Percentiles rank a stretch among this genome's conserved stretches.
Conservation (phyloP, 2,329 filamentous ascomycete genomes). For the Penicillium sp. region DNA sequence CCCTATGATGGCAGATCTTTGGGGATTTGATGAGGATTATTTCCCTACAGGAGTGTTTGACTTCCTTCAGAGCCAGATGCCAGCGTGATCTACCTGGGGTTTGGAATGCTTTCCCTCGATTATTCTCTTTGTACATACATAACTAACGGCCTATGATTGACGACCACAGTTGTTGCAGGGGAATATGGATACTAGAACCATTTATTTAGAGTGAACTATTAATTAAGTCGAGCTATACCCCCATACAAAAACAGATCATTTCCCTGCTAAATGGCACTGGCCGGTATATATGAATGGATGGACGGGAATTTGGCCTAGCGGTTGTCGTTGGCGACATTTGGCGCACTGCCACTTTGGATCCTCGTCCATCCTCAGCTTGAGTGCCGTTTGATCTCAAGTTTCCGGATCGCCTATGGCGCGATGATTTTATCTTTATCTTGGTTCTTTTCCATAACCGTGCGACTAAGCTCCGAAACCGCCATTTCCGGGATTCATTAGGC, state of each 20-base stretch:
- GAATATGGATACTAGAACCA: not conserved
- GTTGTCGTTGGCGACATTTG: not conserved
- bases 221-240: not conserved
- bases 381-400: not conserved
- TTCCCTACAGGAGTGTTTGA: constrained; percentile 46
- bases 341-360: not conserved
- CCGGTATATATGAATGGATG: not conserved
- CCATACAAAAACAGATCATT: too few relatives aligned
- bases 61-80: constrained; percentile 45
- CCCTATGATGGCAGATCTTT: constrained; percentile 44
- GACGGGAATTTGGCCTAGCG: not conserved
- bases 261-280: not conserved
- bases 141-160: constrained; percentile 6
- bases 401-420: not conserved
- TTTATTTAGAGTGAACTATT: constrained; percentile 1
- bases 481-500: too few relatives aligned
- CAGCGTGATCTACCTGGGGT: constrained; percentile 28
- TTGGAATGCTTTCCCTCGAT: not conserved
- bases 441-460: too few relatives aligned
- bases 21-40: constrained; percentile 45
- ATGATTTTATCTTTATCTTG: not conserved
- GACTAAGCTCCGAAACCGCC: too few relatives aligned
- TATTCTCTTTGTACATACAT: constrained; percentile 18
- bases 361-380: not conserved
- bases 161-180: constrained; percentile 9